Evolutionary conservation across 2,329 filamentous ascomycete species (phyloP).

Genomic region (Fusarium nygamai): DNA sequence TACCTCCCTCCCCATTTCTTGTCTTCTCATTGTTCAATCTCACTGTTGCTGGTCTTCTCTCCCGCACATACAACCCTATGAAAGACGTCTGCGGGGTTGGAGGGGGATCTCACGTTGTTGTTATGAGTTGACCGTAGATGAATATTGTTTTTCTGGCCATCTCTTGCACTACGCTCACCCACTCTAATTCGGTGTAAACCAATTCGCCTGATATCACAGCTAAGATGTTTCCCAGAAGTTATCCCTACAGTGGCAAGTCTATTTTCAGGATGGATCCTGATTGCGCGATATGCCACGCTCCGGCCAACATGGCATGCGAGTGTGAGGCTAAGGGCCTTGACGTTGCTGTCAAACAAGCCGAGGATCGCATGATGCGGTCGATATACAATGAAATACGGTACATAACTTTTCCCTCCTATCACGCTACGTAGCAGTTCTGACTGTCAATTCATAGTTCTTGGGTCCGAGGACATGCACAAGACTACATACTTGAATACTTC

Average conservation of each 20-base stretch:
- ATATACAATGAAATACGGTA: conserved; percentile 73
- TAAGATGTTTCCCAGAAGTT: conserved; percentile 64
- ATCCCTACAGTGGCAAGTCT: conserved; percentile 57
- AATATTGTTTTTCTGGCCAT: conserved; percentile 33
- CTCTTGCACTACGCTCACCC: conserved; percentile 17
- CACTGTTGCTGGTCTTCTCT: conserved; percentile 29
- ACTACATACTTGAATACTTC: conserved; percentile 75
- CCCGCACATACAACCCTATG: conserved; percentile 40
- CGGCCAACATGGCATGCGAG: conserved; percentile 67
- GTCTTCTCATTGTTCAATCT: conserved; percentile 28
- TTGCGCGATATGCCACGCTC: conserved; percentile 72
- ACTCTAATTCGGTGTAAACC: conserved; percentile 21
- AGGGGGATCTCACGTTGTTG: conserved; percentile 40
- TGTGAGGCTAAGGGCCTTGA: conserved; percentile 74
- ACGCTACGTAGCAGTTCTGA: neutral
- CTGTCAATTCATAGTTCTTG: conserved; percentile 58
- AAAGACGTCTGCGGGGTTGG: conserved; percentile 43
- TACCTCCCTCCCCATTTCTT: conserved; percentile 33
- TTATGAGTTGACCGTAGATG: conserved; percentile 41
- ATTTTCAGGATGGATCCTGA: conserved; percentile 74
- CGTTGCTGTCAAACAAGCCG: conserved; percentile 69
- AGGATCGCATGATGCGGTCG: conserved; percentile 70
- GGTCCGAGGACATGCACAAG: conserved; percentile 73
- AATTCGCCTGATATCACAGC: conserved; percentile 43
- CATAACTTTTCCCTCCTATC: conserved; percentile 28